Conservation (phyloP, 1,139 yeast genomes). For the Cylindricascospora bacillispora region DNA sequence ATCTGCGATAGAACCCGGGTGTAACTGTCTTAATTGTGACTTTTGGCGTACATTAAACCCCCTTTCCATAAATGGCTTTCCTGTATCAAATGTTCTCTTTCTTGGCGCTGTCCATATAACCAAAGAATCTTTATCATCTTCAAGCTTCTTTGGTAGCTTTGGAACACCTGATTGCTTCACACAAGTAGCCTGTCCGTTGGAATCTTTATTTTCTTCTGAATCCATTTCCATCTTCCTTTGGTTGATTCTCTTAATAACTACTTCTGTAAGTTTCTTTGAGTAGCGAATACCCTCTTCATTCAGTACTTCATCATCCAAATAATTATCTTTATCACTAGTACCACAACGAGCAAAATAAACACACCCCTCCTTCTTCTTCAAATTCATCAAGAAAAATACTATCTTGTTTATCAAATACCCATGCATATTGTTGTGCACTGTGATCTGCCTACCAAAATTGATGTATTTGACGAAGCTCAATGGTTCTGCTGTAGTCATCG, state of each 20-base stretch:
- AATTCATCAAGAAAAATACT: slow-evolving; percentile 79
- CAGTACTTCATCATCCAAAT: slow-evolving; percentile 49
- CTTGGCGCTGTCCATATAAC: slow-evolving; percentile 92
- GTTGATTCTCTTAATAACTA: slow-evolving; percentile 23
- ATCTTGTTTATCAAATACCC: slow-evolving; percentile 86
- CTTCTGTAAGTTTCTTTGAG: slow-evolving; percentile 39
- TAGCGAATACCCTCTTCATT: slow-evolving; percentile 46
- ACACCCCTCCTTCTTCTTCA: slow-evolving; percentile 69
- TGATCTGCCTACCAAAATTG: slow-evolving; percentile 81
- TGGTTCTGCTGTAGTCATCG: slow-evolving; percentile 8
- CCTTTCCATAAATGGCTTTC: slow-evolving; percentile 47
- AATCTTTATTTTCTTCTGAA: slow-evolving; percentile 18
- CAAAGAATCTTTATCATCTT: slow-evolving; percentile 29
- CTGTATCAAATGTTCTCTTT: slow-evolving; percentile 69
- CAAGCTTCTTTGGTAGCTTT: slow-evolving; percentile 19
- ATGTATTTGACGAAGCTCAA: slow-evolving; percentile 23
- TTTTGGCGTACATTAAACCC: slow-evolving; percentile 58
- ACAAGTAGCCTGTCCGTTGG: slow-evolving; percentile 7
- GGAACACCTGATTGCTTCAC: neutral
- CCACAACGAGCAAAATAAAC: slow-evolving; percentile 62
- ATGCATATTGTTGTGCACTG: slow-evolving; percentile 57
- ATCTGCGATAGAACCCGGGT: slow-evolving; percentile 81
- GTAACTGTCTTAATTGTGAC: slow-evolving; percentile 72
- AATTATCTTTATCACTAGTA: slow-evolving; percentile 34
- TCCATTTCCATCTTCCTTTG: slow-evolving; percentile 17